Percentiles rank a stretch among this genome's conserved stretches.
These are phyloP conservation scores for Fusarium scirpi DNA, from an alignment of 2,329 filamentous ascomycete species.

Conservation along the genomic window DNA sequence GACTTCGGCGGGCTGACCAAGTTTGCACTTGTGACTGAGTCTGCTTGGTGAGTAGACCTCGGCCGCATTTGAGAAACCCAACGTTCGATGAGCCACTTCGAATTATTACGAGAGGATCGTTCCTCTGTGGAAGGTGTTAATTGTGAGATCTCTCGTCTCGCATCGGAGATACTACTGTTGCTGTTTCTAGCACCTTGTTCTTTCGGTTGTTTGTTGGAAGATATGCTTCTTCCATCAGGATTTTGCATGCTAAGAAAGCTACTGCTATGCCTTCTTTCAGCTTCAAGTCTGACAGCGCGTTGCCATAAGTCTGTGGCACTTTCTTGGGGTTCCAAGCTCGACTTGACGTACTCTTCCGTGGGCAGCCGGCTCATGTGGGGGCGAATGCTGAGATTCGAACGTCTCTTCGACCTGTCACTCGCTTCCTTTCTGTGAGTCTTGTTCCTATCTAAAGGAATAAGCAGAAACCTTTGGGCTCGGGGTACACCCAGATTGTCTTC, in stretches of 20 bases:
- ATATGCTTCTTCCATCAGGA: conserved; percentile 1
- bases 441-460: not conserved
- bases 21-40: not conserved
- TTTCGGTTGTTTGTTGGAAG: conserved; percentile 10
- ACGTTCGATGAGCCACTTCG: conserved; percentile 37
- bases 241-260: conserved; percentile 19
- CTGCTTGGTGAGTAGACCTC: not conserved
- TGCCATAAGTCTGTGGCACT: conserved; percentile 48
- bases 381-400: conserved; percentile 35
- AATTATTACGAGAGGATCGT: conserved; percentile 11
- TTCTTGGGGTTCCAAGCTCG: conserved; percentile 28
- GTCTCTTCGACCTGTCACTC: conserved; percentile 24
- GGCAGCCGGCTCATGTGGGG: conserved; percentile 24
- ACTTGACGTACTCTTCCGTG: conserved; percentile 18
- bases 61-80: conserved; percentile 38
- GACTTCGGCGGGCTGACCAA: conserved; percentile 45
- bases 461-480: not conserved
- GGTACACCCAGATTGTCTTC: not conserved
- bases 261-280: conserved; percentile 30
- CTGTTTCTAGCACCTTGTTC: conserved; percentile 3
- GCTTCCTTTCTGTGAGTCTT: not conserved
- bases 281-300: conserved; percentile 45
- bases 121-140: conserved; percentile 32
- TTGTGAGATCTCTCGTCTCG: conserved; percentile 16
- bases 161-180: conserved; percentile 2